Conservation (phyloP, 306 rosid species). For the Citrullus mucosospermus region DNA sequence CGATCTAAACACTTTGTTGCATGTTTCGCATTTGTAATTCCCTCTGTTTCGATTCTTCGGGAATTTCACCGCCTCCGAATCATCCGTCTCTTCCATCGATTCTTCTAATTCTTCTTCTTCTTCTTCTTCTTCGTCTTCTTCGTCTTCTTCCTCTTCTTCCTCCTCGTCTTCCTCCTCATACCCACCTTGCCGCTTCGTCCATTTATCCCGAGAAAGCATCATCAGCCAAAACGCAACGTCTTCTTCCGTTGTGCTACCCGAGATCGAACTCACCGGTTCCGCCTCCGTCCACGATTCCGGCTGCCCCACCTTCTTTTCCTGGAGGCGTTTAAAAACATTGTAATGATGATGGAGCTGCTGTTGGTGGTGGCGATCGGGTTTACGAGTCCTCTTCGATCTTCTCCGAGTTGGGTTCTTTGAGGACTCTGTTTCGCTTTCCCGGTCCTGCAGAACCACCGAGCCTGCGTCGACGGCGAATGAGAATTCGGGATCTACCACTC, state of each 20-base stretch:
- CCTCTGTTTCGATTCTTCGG: constrained; percentile 22
- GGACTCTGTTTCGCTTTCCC: constrained; percentile 86
- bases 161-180: not conserved
- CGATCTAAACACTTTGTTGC: constrained; percentile 64
- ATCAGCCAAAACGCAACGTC: constrained; percentile 73
- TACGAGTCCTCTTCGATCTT: constrained; percentile 59
- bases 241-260: constrained; percentile 64
- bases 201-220: constrained; percentile 71
- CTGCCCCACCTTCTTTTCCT: constrained; percentile 13
- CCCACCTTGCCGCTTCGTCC: constrained; percentile 21
- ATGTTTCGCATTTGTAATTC: constrained; percentile 83
- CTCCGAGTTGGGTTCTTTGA: constrained; percentile 52
- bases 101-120: constrained; percentile 24
- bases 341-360: not conserved
- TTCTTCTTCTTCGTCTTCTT: constrained; percentile 2
- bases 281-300: constrained; percentile 44
- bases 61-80: constrained; percentile 33
- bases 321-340: not conserved
- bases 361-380: not conserved
- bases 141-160: not conserved
- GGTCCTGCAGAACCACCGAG: constrained; percentile 56
- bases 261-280: constrained; percentile 59
- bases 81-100: constrained; percentile 35
- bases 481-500: constrained; percentile 59
- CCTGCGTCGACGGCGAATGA: constrained; percentile 37